These are phyloP conservation scores for Strobilomyces echinocephalus DNA, from an alignment of 768 basidiomycete species.

Conservation along the genomic window DNA sequence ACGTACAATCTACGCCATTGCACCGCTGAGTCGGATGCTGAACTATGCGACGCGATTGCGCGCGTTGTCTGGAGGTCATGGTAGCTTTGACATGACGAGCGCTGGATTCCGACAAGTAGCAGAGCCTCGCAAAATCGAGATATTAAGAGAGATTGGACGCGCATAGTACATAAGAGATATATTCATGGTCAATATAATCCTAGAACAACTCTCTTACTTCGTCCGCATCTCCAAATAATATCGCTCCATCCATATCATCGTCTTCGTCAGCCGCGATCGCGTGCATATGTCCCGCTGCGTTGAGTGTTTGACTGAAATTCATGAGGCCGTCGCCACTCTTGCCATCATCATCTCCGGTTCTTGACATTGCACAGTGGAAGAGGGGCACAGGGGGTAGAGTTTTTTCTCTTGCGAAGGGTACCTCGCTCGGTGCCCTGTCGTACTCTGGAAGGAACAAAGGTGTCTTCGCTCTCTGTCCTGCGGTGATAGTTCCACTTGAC, in stretches of 20 bases:
- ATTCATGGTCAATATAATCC: slow-evolving; percentile 10
- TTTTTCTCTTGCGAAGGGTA: slow-evolving; percentile 26
- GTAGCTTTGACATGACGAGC: slow-evolving; percentile 70
- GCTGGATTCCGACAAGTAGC: slow-evolving; percentile 75
- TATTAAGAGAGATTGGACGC: slow-evolving; percentile 74
- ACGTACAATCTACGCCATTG: slow-evolving; percentile 65
- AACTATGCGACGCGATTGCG: slow-evolving; percentile 77
- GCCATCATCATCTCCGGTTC: slow-evolving; percentile 29
- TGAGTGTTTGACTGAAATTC: slow-evolving; percentile 70
- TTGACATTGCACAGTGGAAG: slow-evolving; percentile 33
- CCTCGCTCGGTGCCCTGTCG: slow-evolving; percentile 39
- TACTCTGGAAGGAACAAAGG: slow-evolving; percentile 75
- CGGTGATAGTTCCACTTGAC: slow-evolving; percentile 10
- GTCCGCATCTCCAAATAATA: slow-evolving; percentile 80
- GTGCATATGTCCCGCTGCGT: slow-evolving; percentile 49
- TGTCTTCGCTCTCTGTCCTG: slow-evolving; percentile 41
- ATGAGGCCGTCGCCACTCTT: slow-evolving; percentile 55
- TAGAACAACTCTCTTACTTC: slow-evolving; percentile 58
- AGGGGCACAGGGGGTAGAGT: slow-evolving; percentile 40
- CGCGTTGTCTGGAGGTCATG: slow-evolving; percentile 78
- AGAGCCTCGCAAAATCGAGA: slow-evolving; percentile 59
- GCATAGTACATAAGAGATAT: slow-evolving; percentile 36
- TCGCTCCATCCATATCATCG: slow-evolving; percentile 68
- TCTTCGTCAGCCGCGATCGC: slow-evolving; percentile 66
- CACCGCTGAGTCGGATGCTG: slow-evolving; percentile 77